A percentile compares a stretch with the other conserved stretches of the same genome.
Conservation (phyloP, 2,329 filamentous ascomycete species). For the Sclerotinia nivalis region DNA sequence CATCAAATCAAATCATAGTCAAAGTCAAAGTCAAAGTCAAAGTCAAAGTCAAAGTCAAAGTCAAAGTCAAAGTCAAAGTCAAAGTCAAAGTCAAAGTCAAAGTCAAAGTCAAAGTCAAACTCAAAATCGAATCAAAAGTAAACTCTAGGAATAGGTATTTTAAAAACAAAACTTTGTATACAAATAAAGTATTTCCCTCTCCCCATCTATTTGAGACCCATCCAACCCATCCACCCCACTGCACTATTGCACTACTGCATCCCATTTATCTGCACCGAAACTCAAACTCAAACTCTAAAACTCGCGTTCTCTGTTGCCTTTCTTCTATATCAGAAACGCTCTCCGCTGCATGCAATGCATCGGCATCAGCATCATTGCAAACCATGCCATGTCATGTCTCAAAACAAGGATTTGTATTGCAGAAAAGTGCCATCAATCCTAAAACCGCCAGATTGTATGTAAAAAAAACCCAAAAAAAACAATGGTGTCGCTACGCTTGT, state of each 20-base stretch:
- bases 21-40: no score
- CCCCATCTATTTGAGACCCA: conserved; percentile 1
- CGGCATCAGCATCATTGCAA: background rate
- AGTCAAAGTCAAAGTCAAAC: no score
- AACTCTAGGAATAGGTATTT: background rate
- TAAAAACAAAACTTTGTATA: conserved; percentile 22
- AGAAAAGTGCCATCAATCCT: background rate
- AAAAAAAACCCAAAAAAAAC: background rate
- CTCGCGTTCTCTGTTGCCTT: background rate
- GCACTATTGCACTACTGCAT: background rate
- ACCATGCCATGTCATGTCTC: conserved; percentile 4
- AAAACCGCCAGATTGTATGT: background rate
- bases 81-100: no score
- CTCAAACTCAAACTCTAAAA: background rate
- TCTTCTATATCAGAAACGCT: conserved; percentile 13
- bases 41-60: no score
- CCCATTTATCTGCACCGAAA: no score
- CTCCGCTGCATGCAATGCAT: background rate
- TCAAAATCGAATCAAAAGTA: conserved; percentile 3
- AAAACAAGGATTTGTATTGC: background rate
- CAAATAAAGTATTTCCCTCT: conserved; percentile 15
- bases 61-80: no score
- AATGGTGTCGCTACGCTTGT: background rate
- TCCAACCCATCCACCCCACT: background rate
- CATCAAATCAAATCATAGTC: background rate